A percentile compares a stretch with the other conserved stretches of the same genome.
These are phyloP conservation scores for Suhomyces faveliae DNA, from an alignment of 805 yeast genomes.

Conservation along the genomic window DNA sequence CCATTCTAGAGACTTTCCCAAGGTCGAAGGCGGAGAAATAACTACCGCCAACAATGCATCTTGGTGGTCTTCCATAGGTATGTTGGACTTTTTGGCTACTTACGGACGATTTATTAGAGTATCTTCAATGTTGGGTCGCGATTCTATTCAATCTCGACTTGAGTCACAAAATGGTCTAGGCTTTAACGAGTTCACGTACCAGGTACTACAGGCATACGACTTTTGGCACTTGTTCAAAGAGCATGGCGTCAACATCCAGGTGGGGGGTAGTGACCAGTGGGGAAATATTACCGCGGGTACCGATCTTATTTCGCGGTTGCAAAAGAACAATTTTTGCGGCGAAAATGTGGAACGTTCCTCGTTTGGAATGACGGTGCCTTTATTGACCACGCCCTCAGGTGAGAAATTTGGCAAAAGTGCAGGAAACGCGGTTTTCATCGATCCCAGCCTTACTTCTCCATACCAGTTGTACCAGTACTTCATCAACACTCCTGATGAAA, in stretches of 20 bases:
- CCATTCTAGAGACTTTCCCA: constrained; percentile 42
- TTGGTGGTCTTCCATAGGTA: constrained; percentile 82
- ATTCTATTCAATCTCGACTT: constrained; percentile 77
- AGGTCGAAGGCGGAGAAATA: constrained; percentile 36
- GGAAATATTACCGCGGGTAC: constrained; percentile 97
- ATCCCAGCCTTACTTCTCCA: constrained; percentile 68
- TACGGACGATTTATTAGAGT: constrained; percentile 81
- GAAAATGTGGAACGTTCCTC: constrained; percentile 8
- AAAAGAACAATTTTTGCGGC: constrained; percentile 12
- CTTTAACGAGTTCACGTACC: constrained; percentile 92
- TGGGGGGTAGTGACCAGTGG: constrained; percentile 98
- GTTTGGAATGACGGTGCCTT: constrained; percentile 85
- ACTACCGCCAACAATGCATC: constrained; percentile 59
- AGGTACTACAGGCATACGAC: constrained; percentile 89
- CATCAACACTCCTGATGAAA: constrained; percentile 74
- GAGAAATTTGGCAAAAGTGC: constrained; percentile 96
- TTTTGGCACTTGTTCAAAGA: constrained; percentile 74
- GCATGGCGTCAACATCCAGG: constrained; percentile 65
- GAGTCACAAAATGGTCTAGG: constrained; percentile 75
- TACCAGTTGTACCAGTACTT: constrained; percentile 85
- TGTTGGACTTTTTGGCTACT: constrained; percentile 73
- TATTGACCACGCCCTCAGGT: constrained; percentile 83
- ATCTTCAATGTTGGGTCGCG: constrained; percentile 84
- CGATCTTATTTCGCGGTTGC: constrained; percentile 72
- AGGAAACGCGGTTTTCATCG: constrained; percentile 92